phyloP scores from a whole-genome alignment of 2,329 filamentous ascomycete genomes.

The Triangularia setosa region DNA sequence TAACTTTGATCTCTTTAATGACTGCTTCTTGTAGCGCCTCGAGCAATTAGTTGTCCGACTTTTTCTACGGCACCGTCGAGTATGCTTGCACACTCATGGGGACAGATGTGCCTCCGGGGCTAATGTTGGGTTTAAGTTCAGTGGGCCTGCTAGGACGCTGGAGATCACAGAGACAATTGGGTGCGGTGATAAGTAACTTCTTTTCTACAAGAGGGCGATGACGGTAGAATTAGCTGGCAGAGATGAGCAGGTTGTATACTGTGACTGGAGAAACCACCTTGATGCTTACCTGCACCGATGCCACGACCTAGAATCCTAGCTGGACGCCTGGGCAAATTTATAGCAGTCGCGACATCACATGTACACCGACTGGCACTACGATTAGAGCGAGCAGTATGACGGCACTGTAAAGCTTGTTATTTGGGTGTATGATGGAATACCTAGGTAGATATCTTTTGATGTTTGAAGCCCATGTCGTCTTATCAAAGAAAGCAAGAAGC shows the following conservation, averaged over 20 bases:
- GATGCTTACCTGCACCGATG: constrained; percentile 34
- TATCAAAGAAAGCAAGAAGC: neutral
- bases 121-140: constrained; percentile 40
- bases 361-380: constrained; percentile 30
- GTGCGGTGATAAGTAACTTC: constrained; percentile 33
- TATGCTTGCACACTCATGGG: constrained; percentile 40
- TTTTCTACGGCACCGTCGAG: constrained; percentile 45
- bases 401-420: neutral
- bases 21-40: constrained; percentile 37
- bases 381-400: neutral
- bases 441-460: too few species aligned
- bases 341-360: constrained; percentile 32
- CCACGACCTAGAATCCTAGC: constrained; percentile 35
- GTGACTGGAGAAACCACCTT: constrained; percentile 33
- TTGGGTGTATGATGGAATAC: neutral
- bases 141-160: constrained; percentile 34
- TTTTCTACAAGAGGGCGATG: neutral
- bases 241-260: constrained; percentile 28
- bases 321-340: constrained; percentile 39
- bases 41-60: constrained; percentile 36
- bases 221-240: neutral
- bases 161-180: constrained; percentile 46
- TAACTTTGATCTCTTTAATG: constrained; percentile 47
- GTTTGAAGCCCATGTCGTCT: too few species aligned
- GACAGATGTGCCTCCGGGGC: constrained; percentile 20